A percentile compares a stretch with the other conserved stretches of the same genome.
Evolutionary conservation across 2,329 filamentous ascomycete genomes (phyloP).

Genomic region (Talaromyces sp.): DNA sequence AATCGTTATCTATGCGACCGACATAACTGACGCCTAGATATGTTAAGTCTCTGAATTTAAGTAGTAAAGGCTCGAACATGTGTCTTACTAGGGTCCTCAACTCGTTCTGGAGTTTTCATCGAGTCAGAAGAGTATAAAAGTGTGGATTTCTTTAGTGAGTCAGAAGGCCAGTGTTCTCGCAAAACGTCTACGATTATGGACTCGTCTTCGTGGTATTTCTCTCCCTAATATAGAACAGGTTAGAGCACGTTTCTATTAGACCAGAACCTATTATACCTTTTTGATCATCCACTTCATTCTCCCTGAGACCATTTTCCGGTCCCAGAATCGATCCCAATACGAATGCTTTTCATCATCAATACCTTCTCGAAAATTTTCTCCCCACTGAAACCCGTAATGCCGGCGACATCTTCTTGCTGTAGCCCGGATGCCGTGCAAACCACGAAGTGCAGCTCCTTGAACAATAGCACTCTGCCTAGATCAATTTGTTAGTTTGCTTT

Average conservation of each 20-base stretch:
- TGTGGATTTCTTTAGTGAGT: not conserved
- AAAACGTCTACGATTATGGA: no score
- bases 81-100: not conserved
- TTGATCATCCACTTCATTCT: not conserved
- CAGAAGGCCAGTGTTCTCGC: not conserved
- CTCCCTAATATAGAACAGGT: not conserved
- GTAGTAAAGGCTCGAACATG: no score
- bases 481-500: not conserved
- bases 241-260: not conserved
- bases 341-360: not conserved
- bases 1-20: not conserved
- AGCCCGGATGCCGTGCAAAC: constrained; percentile 1
- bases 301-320: not conserved
- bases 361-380: not conserved
- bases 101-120: not conserved
- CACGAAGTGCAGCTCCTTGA: constrained; percentile 11
- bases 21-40: not conserved
- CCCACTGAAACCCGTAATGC: not conserved
- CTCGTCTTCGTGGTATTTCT: not conserved
- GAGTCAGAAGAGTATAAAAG: not conserved
- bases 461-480: constrained; percentile 4
- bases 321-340: not conserved
- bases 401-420: constrained; percentile 6
- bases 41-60: no score
- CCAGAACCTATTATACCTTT: not conserved